Evolutionary conservation across 805 yeast species (phyloP), one percentile per base, ranked within the genome.

Genomic region (Pichia eremophila): DNA sequence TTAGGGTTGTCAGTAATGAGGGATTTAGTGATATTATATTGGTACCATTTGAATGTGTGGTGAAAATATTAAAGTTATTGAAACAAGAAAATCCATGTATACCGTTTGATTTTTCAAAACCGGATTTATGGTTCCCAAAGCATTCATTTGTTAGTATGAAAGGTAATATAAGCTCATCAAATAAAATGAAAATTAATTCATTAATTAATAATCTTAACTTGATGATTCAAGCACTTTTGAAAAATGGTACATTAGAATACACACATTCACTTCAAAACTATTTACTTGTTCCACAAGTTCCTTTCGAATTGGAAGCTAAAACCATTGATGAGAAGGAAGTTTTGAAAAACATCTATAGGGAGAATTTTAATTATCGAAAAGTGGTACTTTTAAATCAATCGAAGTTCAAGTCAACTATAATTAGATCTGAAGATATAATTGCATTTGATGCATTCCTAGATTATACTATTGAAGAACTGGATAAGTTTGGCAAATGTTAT

Each of bases 401-500:
- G 8, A 32, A 31, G 3, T 51, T 51, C n/a, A 45, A 34, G 29
- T 31, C 41, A 14, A 41, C 36, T 39, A 47, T 40, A n/a, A 37
- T 68, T 4, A 61, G 56, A 18, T 67, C 67, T 5, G 72, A 70
- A 37, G 69, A 68, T 43, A 58, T 71, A 27, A 61, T 63, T 14
- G 80, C 70, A 44, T 72, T 75, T 46, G 73, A 70, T 43, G 67
- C 68, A 34, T 79, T 79, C 52, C 52, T 78, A 31, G 67, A 66
- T 36, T 78, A 67, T 50, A 71, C 82, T 0, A 47, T 61, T 22
- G 61, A 64, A 10, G 81, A 78, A 52, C 57, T 79, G 18, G 54
- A 52, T 4, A 55, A 54, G 5, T 69, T 69, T 47, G 56, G 60
- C 18, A 49, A 41, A 2, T 38, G 53, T 1, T 57, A 72, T 15